These are phyloP conservation scores for Neofusicoccum sp. DNA, from an alignment of 2,329 filamentous ascomycete species.

Conservation along the genomic window DNA sequence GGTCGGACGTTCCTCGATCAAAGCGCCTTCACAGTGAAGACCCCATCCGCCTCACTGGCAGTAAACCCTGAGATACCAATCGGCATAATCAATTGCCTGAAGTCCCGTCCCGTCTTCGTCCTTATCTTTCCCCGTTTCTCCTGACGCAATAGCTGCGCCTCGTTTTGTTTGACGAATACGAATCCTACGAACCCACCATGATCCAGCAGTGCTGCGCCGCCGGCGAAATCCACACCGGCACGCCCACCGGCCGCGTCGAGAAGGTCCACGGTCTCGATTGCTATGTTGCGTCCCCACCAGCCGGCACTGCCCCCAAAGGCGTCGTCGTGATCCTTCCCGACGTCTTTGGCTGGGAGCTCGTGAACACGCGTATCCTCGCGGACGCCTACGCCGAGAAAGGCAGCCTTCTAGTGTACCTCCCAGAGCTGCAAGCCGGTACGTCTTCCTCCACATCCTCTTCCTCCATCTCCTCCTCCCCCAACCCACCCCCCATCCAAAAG, in stretches of 20 bases:
- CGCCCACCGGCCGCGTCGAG: slow-evolving; percentile 35
- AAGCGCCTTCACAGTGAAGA: too few relatives aligned
- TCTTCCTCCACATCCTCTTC: neutral
- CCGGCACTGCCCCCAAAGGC: slow-evolving; percentile 33
- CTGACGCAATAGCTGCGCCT: too few relatives aligned
- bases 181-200: neutral
- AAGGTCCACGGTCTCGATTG: slow-evolving; percentile 41
- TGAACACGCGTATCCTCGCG: slow-evolving; percentile 41
- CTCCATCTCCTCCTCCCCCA: neutral
- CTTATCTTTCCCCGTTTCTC: too few relatives aligned
- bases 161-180: too few relatives aligned
- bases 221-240: slow-evolving; percentile 41
- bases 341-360: slow-evolving; percentile 40
- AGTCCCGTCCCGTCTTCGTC: too few relatives aligned
- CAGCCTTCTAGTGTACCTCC: slow-evolving; percentile 33
- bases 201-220: slow-evolving; percentile 36
- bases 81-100: too few relatives aligned
- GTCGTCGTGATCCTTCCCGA: slow-evolving; percentile 44
- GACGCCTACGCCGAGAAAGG: slow-evolving; percentile 38
- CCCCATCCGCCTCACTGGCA: too few relatives aligned
- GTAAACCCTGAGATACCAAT: too few relatives aligned
- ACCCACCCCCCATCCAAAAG: neutral
- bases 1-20: too few relatives aligned
- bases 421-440: slow-evolving; percentile 33
- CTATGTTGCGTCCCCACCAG: slow-evolving; percentile 39